Conservation (phyloP, 305 asterid genomes). For the Solanum hybrid region DNA sequence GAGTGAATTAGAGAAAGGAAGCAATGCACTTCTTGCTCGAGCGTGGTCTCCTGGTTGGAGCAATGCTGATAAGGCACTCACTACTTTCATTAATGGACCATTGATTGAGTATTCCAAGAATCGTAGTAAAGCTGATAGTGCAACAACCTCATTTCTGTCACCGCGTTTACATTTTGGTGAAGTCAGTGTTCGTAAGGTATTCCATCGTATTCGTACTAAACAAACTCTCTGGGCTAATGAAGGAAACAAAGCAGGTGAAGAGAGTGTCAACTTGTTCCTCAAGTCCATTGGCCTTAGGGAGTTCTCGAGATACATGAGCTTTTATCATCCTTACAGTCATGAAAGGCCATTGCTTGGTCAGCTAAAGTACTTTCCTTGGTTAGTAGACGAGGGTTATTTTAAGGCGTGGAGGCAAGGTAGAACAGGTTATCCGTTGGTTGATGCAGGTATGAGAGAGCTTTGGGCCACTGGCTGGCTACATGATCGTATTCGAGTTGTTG, state of each 20-base stretch:
- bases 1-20: constrained; percentile 79
- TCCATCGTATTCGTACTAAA: constrained; percentile 70
- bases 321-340: constrained; percentile 84
- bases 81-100: constrained; percentile 70
- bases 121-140: constrained; percentile 78
- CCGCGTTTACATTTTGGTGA: constrained; percentile 91
- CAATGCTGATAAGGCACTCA: constrained; percentile 74
- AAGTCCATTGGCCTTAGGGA: constrained; percentile 88
- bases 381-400: constrained; percentile 69
- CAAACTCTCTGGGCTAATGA: constrained; percentile 88
- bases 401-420: constrained; percentile 95
- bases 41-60: constrained; percentile 99
- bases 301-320: constrained; percentile 83
- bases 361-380: constrained; percentile 78
- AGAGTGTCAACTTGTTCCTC: constrained; percentile 83
- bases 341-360: constrained; percentile 87
- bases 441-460: constrained; percentile 95
- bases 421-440: constrained; percentile 92
- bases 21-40: constrained; percentile 90
- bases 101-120: constrained; percentile 73
- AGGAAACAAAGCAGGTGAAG: constrained; percentile 80
- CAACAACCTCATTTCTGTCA: constrained; percentile 89
- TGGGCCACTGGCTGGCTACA: constrained; percentile 99
- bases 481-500: constrained; percentile 87
- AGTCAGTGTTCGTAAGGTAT: constrained; percentile 78